These are phyloP conservation scores for Globisporangium paroecandrum DNA, from an alignment of 352 stramenopile species.

Conservation along the genomic window DNA sequence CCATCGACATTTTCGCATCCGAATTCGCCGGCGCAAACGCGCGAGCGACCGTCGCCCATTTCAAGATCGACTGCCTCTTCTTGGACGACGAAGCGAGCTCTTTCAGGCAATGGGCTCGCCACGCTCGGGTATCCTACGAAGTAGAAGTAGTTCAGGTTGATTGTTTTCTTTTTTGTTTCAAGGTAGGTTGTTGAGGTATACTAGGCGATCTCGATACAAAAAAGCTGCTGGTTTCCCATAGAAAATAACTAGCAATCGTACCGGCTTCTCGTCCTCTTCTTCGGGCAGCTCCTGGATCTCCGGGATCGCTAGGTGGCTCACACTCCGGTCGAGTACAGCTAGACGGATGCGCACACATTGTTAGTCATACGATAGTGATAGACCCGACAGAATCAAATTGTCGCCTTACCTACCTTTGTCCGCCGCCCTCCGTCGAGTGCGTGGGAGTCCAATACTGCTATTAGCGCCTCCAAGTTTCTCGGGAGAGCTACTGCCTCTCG, in stretches of 20 bases:
- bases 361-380: background rate
- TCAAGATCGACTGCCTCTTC: constrained; percentile 32
- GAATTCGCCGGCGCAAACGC: constrained; percentile 21
- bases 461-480: constrained; percentile 8
- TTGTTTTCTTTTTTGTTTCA: background rate
- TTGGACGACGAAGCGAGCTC: constrained; percentile 23
- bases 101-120: constrained; percentile 39
- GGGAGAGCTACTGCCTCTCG: constrained; percentile 3
- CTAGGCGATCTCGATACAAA: background rate
- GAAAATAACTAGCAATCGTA: background rate
- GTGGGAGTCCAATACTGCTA: background rate
- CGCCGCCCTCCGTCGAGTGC: background rate
- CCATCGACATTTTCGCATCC: constrained; percentile 23
- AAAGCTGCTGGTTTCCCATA: background rate
- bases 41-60: constrained; percentile 37
- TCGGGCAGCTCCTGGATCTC: constrained; percentile 15
- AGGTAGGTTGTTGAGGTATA: background rate
- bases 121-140: constrained; percentile 31
- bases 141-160: background rate
- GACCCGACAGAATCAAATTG: background rate
- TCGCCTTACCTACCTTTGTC: constrained; percentile 2
- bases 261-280: constrained; percentile 7
- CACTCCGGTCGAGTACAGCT: background rate
- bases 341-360: background rate
- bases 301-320: background rate